Percentiles rank a stretch among this genome's conserved stretches.
phyloP scores from a whole-genome alignment of 1,284 basidiomycete species.

The Wolfiporia cocos region DNA sequence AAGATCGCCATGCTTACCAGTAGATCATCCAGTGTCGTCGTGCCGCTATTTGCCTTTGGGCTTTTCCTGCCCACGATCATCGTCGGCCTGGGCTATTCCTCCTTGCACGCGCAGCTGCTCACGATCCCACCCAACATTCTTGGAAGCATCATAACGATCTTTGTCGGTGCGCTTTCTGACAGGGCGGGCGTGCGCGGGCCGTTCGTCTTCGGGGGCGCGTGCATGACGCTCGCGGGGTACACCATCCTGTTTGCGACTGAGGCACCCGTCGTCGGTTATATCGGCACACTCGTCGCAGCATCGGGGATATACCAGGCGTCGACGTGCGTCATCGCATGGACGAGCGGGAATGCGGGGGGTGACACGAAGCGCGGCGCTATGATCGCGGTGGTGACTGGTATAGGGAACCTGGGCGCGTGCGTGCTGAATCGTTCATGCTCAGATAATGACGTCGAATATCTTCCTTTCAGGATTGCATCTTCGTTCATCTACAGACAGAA shows the following conservation, averaged over 20 bases:
- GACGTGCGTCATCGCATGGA: conserved; percentile 54
- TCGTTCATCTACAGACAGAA: conserved; percentile 14
- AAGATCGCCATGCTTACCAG: conserved; percentile 33
- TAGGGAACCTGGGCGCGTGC: conserved; percentile 53
- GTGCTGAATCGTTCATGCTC: too few species aligned
- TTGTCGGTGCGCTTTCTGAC: conserved; percentile 9
- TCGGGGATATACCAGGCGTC: conserved; percentile 58
- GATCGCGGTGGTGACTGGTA: conserved; percentile 59
- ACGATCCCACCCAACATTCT: conserved; percentile 16
- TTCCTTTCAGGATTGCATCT: conserved; percentile 7
- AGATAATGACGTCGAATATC: neutral
- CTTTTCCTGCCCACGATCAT: conserved; percentile 27
- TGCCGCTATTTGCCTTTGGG: conserved; percentile 11
- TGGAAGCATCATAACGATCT: conserved; percentile 11
- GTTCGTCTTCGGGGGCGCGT: conserved; percentile 48
- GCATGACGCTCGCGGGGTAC: conserved; percentile 56
- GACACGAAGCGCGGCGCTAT: conserved; percentile 65
- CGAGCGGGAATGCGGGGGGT: conserved; percentile 60
- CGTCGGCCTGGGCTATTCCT: conserved; percentile 21
- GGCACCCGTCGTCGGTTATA: conserved; percentile 49
- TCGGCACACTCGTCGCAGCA: conserved; percentile 53
- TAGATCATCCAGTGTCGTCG: conserved; percentile 31
- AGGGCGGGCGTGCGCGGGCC: conserved; percentile 31
- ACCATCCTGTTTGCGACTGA: conserved; percentile 45
- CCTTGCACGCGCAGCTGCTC: conserved; percentile 20